Base-by-base conservation (phyloP, 1,284 basidiomycete species). In the Irpex sp. region DNA sequence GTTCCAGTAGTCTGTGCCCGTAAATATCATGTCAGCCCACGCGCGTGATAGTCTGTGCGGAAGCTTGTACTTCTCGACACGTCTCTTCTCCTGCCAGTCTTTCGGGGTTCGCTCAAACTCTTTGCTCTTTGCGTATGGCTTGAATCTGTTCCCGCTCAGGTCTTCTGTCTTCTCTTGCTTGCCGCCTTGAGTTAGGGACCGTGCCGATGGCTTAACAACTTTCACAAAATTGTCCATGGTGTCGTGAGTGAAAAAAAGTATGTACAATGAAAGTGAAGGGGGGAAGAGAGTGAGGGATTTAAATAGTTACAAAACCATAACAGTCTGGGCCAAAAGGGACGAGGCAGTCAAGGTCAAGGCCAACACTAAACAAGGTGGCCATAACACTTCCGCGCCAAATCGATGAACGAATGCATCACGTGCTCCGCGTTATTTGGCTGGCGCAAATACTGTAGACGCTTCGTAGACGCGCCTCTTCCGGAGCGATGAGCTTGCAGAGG, bases 171-270 rank as follows among this genome's bases (percentile, higher is more conserved):
- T 65, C 13, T 66, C 66, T 37, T 66, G 67, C 57, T 65, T 69
- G 21, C 64, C 61, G 11, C 58, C 62, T 9, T 53, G 9, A 51
- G 64, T n/a, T 59, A 56, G 15, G 63, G 57, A 59, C 56, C 54
- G 61, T 33, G 63, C 58, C 2, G 68, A 65, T 21, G 74, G 68
- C 58, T 79, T 78, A 63, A 68, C 73, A 64, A 75, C 71, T 31
- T 69, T 74, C 63, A 81, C 71, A 65, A 76, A 79, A 54, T 71
- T 76, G 69, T 81, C 79, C 81, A 82, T 81, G 67, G 49, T 51
- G 61, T 57, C 49, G 54, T 35, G 43, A 31, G 39, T 57, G 17
- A 37, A 51, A 43, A 61, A 63, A 63, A 58, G 17, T 65, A 66
- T 66, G 51, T 66, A 63, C 63, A 67, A 37, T 59, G 43, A 11